phyloP scores from a whole-genome alignment of 345 rosid species.

The Eucalyptus polyanthemos region DNA sequence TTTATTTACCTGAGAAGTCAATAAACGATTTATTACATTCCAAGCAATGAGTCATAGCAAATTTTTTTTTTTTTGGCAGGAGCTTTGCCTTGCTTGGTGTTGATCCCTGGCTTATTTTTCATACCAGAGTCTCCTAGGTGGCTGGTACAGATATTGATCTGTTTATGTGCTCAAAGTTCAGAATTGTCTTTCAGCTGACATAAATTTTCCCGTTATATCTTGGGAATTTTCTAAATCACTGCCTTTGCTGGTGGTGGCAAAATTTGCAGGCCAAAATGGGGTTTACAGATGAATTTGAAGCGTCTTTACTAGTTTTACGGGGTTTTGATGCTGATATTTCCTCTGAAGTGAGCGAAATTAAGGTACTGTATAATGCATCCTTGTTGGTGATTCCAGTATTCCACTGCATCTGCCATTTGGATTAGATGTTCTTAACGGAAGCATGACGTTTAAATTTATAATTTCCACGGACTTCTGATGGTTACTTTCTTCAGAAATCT shows the following conservation, averaged over 20 bases:
- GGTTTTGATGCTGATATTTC: constrained; percentile 90
- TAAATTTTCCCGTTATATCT: not conserved
- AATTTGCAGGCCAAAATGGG: constrained; percentile 87
- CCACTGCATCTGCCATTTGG: not conserved
- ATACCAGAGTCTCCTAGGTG: constrained; percentile 83
- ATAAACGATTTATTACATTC: not conserved
- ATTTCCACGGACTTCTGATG: not conserved
- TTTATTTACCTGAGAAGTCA: not conserved
- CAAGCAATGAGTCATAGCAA: not conserved
- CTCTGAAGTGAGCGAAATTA: constrained; percentile 79
- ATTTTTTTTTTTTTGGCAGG: constrained; percentile 19
- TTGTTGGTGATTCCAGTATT: not conserved
- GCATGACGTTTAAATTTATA: not conserved
- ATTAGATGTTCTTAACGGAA: not conserved
- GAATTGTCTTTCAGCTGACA: not conserved
- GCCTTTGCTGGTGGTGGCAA: not conserved
- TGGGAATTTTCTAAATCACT: not conserved
- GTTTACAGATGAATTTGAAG: constrained; percentile 77
- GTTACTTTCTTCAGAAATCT: constrained; percentile 38
- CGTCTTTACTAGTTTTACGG: constrained; percentile 92
- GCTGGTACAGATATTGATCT: constrained; percentile 30
- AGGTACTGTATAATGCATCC: constrained; percentile 30
- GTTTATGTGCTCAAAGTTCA: not conserved
- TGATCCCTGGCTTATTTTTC: constrained; percentile 74
- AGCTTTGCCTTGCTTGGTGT: constrained; percentile 40